phyloP scores from a whole-genome alignment of 1,139 yeast genomes.

The Blastobotrys indianensis region DNA sequence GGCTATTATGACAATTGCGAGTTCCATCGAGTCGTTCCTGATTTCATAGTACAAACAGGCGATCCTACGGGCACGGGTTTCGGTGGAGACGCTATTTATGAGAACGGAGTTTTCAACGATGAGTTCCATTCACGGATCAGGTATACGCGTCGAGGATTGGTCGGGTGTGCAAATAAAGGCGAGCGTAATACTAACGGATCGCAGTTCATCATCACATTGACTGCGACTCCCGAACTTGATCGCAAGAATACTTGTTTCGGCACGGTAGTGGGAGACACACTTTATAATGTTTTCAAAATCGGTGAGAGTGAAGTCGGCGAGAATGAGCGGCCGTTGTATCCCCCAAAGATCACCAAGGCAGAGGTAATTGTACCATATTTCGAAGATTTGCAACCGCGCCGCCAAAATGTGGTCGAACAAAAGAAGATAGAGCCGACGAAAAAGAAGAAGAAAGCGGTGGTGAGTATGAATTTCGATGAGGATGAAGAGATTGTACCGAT shows the following conservation, averaged over 20 bases:
- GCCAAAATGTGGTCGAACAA: constrained; percentile 3
- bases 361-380: constrained; percentile 48
- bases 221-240: constrained; percentile 40
- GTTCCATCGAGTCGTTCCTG: constrained; percentile 40
- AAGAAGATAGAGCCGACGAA: constrained; percentile 7
- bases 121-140: constrained; percentile 55
- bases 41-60: constrained; percentile 40
- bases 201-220: constrained; percentile 51
- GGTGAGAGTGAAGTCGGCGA: constrained; percentile 45
- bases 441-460: constrained; percentile 17
- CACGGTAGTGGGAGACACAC: constrained; percentile 53
- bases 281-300: constrained; percentile 50
- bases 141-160: constrained; percentile 49
- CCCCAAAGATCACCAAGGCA: constrained; percentile 41
- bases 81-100: constrained; percentile 30
- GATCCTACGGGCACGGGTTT: constrained; percentile 35
- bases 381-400: constrained; percentile 37
- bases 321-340: constrained; percentile 45
- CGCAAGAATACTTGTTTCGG: constrained; percentile 55
- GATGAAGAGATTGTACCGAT: constrained; percentile 25
- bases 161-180: constrained; percentile 46
- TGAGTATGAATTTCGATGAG: constrained; percentile 33
- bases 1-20: constrained; percentile 39
- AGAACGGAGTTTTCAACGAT: constrained; percentile 31
- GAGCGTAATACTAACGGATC: constrained; percentile 36